Base-by-base conservation (phyloP, 2,329 filamentous ascomycete genomes). In the Colletotrichum trifolii region DNA sequence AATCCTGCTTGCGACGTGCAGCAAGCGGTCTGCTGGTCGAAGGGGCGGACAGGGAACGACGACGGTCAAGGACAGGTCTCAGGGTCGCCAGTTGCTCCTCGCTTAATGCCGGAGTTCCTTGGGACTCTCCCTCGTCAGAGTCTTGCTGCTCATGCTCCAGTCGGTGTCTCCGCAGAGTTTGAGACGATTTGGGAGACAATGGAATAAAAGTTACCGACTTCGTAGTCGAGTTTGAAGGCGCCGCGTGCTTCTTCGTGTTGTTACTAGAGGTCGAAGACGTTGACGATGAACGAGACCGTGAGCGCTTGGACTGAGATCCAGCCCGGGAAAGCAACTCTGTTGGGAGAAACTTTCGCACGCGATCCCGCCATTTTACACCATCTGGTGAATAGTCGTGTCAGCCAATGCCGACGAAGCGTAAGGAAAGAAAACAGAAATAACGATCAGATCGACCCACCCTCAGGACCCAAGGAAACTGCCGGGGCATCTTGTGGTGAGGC, bases 141-240 rank as follows among this genome's bases (percentile, higher is more conserved):
- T 68, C 67, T 4, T 72, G 70, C n/a, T 72, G 64, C 33, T 71
- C 73, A 17, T 80, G 77, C 11, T 76, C 73, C 39, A 71, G 71
- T 43, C 72, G 78, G 64, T 83, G 82, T 34, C 76, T 72, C 17
- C 76, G 73, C 70, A 85, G 79, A 0, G 82, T 83, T 59, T 73
- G 77, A 0, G 79, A 79, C 13, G 82, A 84, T 56, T 81, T 79
- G 1, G 83, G 83, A 3, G 83, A 85, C 45, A 86, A 70, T 0
- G 83, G 83, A 2, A 79, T 77, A 59, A 85, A 86, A 2, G 74
- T 69, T 1, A 85, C 82, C 1, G 80, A 79, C 65, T 83, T 83
- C 25, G 75, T 64, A 10, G 68, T 65, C 60, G 70, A 34, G 11
- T 69, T 67, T 12, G 66, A 61, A 4, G 70, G 69, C 11, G 64